Evolutionary conservation across 106 monocot genomes (phyloP).

Genomic region (Amphibolis antarctica): DNA sequence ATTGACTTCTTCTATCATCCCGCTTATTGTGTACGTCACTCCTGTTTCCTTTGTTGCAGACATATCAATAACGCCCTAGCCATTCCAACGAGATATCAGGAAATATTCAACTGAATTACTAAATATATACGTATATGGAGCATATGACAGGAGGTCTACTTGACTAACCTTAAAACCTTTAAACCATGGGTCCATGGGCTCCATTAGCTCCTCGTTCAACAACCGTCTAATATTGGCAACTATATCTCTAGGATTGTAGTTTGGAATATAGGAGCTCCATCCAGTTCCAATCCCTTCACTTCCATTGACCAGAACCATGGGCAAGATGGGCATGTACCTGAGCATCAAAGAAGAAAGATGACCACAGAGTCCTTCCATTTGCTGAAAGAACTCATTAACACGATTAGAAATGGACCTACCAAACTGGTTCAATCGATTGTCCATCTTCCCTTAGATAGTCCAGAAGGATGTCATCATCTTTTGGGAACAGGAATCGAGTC

Average conservation of each 20-base stretch:
- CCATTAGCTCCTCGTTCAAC: slow-evolving; percentile 60
- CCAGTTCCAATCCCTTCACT: slow-evolving; percentile 99
- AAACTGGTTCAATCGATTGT: slow-evolving; percentile 74
- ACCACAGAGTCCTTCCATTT: not conserved
- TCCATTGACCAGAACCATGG: slow-evolving; percentile 89
- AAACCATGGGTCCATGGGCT: slow-evolving; percentile 92
- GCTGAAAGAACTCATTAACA: not conserved
- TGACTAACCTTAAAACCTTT: slow-evolving; percentile 66
- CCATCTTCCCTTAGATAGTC: slow-evolving; percentile 88
- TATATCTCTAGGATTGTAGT: slow-evolving; percentile 87
- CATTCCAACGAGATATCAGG: not conserved
- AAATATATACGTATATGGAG: not conserved
- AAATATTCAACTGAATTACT: not conserved
- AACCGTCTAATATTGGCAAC: slow-evolving; percentile 68
- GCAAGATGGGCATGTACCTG: slow-evolving; percentile 90
- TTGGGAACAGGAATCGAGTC: slow-evolving; percentile 74
- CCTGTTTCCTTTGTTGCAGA: slow-evolving; percentile 65
- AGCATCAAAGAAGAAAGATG: not conserved
- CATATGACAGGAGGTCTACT: not conserved
- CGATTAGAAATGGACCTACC: slow-evolving; percentile 32
- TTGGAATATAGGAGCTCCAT: slow-evolving; percentile 92
- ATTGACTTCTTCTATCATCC: slow-evolving; percentile 57
- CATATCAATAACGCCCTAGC: slow-evolving; percentile 56
- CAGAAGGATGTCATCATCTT: slow-evolving; percentile 82
- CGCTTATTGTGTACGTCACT: slow-evolving; percentile 68